These are phyloP conservation scores for Dendrobium nobile DNA, from an alignment of 106 monocot genomes.

Conservation along the genomic window DNA sequence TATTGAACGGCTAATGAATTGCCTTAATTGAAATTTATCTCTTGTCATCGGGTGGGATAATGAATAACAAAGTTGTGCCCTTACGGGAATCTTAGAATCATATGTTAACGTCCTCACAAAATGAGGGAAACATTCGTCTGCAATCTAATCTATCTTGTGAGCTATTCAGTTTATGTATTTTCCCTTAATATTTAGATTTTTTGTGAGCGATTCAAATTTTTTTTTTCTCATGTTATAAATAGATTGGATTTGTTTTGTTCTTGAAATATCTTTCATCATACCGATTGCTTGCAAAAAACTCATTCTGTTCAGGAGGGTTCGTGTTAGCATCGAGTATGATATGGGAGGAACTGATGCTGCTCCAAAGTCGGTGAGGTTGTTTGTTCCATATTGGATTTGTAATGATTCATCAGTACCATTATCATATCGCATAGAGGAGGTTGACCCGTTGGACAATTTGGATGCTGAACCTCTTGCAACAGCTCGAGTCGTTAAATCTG, in stretches of 20 bases:
- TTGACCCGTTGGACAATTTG: constrained; percentile 57
- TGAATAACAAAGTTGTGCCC: no score
- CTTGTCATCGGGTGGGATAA: no score
- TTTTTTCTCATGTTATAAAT: not conserved
- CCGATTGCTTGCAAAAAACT: not conserved
- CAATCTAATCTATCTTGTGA: no score
- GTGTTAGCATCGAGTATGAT: constrained; percentile 89
- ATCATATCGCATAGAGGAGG: constrained; percentile 62
- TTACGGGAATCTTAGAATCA: no score
- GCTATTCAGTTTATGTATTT: no score
- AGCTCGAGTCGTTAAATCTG: constrained; percentile 65
- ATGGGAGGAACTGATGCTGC: constrained; percentile 73
- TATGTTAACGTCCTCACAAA: no score
- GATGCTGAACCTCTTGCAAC: constrained; percentile 49
- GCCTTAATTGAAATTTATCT: no score
- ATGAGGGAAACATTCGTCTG: no score
- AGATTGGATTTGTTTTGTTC: not conserved
- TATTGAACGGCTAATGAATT: no score
- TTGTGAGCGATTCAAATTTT: not conserved
- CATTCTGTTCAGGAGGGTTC: constrained; percentile 59
- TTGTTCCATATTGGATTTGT: constrained; percentile 93
- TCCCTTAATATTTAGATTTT: no score
- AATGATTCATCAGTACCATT: constrained; percentile 69
- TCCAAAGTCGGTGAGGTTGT: constrained; percentile 78
- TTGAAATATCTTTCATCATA: not conserved